Evolutionary conservation across 345 rosid species (phyloP), one percentile per base, ranked within the genome.

Genomic region (Bruguiera gymnorhiza): DNA sequence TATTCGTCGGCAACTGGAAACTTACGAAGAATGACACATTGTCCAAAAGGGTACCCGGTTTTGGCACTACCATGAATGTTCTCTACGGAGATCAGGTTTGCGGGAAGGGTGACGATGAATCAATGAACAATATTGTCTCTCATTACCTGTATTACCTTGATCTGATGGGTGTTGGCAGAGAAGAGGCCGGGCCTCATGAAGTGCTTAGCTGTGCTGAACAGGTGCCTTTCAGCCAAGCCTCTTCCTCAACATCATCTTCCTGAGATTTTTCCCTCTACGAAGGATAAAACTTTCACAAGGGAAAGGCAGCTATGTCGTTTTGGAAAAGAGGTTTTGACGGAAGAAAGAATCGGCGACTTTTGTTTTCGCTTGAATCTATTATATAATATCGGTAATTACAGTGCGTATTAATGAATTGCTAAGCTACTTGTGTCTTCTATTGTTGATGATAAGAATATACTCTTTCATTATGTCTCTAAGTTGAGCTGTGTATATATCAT

Each of bases 131-230:
- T 75, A 83, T 85, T 1, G 11, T 90, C 21, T 92, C 96, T 18
- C 98, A 90, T 66, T 92, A 86, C 69, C 80, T 75, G 0, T 82
- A 90, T 63, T 88, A 93, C 78, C 91, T 93, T 3, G 98, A 93
- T 70, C 77, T 90, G 26, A 78, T 90, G 81, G 98, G 98, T 3
- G 87, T 90, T 6, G 96, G 97, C 36, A 75, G 98, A 29, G 97
- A 93, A 67, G 93, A 89, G 20, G 98, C 98, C 1, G 98, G 98
- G 24, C 83, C 97, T 2, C 87, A 87, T 53, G 97, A 90, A 32
- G 85, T 82, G 71, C 85, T 93, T 20, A 74, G 78, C 70, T 93
- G 96, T 27, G 87, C 85, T 0, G 92, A 93, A 62, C 98, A 93
- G 71, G 76, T 84, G 48, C 81, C 88, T 63, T 90, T 93, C 75